Evolutionary conservation across 1,139 yeast genomes (phyloP).

Genomic region (Schwanniomyces etchellsii): DNA sequence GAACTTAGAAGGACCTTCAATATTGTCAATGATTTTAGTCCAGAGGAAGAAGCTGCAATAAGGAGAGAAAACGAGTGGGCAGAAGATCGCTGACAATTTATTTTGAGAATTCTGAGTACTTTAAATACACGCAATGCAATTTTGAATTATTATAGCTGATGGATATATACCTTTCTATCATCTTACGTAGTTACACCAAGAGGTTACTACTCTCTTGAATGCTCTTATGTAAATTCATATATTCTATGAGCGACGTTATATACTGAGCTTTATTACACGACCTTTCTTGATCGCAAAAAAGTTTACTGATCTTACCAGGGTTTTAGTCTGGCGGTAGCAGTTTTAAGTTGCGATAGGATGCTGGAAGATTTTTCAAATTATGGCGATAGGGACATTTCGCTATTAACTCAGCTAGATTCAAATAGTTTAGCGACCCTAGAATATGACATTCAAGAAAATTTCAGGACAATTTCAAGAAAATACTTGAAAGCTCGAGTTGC

Average conservation of each 20-base stretch:
- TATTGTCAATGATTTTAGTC: slow-evolving; percentile 92
- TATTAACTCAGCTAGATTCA: background rate
- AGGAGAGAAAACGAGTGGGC: slow-evolving; percentile 99
- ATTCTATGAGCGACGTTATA: too few relatives aligned
- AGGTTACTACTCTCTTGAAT: too few relatives aligned
- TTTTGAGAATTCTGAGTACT: too few relatives aligned
- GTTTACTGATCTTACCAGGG: too few relatives aligned
- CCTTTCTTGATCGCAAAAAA: too few relatives aligned
- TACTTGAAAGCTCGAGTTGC: slow-evolving; percentile 27
- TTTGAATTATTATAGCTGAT: too few relatives aligned
- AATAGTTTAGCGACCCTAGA: slow-evolving; percentile 25
- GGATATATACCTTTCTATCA: too few relatives aligned
- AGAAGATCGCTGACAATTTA: slow-evolving; percentile 81
- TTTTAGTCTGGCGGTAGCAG: too few relatives aligned
- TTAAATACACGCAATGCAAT: too few relatives aligned
- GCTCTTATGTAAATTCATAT: background rate
- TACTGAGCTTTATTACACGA: too few relatives aligned
- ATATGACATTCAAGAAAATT: slow-evolving; percentile 24
- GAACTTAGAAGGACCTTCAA: slow-evolving; percentile 95
- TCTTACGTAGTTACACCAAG: too few relatives aligned
- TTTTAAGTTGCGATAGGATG: too few relatives aligned
- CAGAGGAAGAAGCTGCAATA: slow-evolving; percentile 97
- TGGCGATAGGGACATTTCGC: background rate
- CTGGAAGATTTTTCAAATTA: background rate
- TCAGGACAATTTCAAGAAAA: slow-evolving; percentile 20